These are phyloP conservation scores for Coniochaeta sp. DNA, from an alignment of 2,329 filamentous ascomycete genomes.

Conservation along the genomic window DNA sequence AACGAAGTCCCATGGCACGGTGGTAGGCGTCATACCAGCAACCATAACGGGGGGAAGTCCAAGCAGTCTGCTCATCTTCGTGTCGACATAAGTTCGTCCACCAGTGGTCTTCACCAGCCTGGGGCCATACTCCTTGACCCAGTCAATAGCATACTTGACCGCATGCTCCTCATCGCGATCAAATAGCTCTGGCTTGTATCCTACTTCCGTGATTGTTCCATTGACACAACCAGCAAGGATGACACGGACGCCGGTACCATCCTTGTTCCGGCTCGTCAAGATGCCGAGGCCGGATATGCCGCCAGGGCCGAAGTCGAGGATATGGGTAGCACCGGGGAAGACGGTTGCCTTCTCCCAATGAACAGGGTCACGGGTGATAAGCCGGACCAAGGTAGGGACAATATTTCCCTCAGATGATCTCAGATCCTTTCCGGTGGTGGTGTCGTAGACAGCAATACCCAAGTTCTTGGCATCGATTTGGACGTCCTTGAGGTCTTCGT, in stretches of 20 bases:
- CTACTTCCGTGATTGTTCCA: constrained; percentile 82
- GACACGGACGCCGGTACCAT: constrained; percentile 93
- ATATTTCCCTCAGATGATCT: constrained; percentile 69
- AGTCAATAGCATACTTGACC: constrained; percentile 90
- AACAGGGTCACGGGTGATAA: constrained; percentile 91
- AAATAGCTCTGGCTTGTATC: constrained; percentile 97
- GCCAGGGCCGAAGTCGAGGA: constrained; percentile 93
- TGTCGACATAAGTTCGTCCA: constrained; percentile 89
- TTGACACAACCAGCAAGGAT: constrained; percentile 92
- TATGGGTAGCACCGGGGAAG: constrained; percentile 86
- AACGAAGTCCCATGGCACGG: constrained; percentile 86
- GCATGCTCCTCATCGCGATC: constrained; percentile 93
- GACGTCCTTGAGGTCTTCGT: constrained; percentile 80
- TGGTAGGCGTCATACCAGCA: constrained; percentile 88
- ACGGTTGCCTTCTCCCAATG: constrained; percentile 94
- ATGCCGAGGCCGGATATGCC: constrained; percentile 95
- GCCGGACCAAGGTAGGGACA: constrained; percentile 76
- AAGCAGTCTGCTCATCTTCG: constrained; percentile 85
- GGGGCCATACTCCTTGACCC: constrained; percentile 97
- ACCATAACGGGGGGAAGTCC: constrained; percentile 84
- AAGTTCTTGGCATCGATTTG: constrained; percentile 66
- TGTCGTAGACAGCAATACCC: constrained; percentile 83
- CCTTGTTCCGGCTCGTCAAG: constrained; percentile 97
- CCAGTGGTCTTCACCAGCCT: constrained; percentile 81
- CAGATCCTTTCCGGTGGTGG: constrained; percentile 80